Conservation (phyloP, 1,139 yeast genomes). For the Geotrichum candidum region DNA sequence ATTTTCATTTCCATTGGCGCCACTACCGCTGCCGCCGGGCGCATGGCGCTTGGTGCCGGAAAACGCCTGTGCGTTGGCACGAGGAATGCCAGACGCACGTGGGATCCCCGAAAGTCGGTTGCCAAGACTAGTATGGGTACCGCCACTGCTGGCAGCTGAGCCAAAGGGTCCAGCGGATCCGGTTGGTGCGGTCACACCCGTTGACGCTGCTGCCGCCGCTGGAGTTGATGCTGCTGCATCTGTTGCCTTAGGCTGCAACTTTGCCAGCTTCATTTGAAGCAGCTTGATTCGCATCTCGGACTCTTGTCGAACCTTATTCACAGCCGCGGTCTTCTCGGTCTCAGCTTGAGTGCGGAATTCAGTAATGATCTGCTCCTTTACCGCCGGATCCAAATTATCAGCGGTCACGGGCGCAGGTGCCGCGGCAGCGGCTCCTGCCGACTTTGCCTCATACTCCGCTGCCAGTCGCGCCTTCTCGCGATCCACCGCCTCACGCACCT, state of each 20-base stretch:
- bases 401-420: background rate
- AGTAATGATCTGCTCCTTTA: conserved; percentile 5
- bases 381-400: conserved; percentile 3
- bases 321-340: conserved; percentile 22
- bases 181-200: background rate
- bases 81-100: conserved; percentile 1
- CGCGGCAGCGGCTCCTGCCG: background rate
- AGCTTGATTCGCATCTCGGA: conserved; percentile 34
- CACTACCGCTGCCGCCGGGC: background rate
- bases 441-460: conserved; percentile 4
- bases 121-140: background rate
- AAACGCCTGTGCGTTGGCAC: background rate
- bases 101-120: background rate
- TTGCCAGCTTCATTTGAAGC: conserved; percentile 23
- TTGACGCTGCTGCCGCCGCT: background rate
- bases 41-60: background rate
- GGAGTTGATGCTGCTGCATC: background rate
- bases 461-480: background rate
- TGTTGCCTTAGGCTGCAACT: background rate
- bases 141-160: background rate
- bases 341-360: conserved; percentile 16
- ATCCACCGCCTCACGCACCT: background rate
- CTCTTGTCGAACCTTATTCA: conserved; percentile 21
- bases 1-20: background rate
- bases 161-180: background rate